These are phyloP conservation scores for Brassica carinata DNA, from an alignment of 345 rosid genomes.

Conservation along the genomic window DNA sequence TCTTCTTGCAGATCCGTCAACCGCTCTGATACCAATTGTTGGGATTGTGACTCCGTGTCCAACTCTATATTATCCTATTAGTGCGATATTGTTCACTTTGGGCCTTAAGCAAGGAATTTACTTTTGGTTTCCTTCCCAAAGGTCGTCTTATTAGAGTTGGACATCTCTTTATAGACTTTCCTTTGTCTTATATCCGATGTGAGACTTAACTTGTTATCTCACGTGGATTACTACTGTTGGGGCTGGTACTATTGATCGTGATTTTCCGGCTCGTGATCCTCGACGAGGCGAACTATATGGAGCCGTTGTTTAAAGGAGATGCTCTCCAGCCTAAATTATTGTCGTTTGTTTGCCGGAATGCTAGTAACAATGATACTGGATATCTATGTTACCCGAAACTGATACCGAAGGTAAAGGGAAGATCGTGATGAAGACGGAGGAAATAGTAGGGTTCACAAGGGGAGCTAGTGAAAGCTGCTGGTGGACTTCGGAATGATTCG, in stretches of 20 bases:
- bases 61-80: too few species aligned
- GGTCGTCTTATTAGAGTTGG: too few species aligned
- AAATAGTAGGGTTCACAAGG: constrained; percentile 57
- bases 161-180: too few species aligned
- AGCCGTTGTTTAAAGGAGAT: neutral
- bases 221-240: neutral
- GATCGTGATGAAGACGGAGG: constrained; percentile 64
- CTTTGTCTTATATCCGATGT: too few species aligned
- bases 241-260: neutral
- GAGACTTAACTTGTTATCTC: too few species aligned
- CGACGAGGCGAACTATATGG: neutral
- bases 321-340: neutral
- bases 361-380: constrained; percentile 53
- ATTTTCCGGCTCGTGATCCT: neutral
- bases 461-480: constrained; percentile 56
- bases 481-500: constrained; percentile 67
- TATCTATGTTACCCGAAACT: constrained; percentile 53
- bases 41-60: too few species aligned
- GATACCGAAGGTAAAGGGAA: constrained; percentile 60
- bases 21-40: too few species aligned
- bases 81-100: too few species aligned
- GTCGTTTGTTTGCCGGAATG: constrained; percentile 65
- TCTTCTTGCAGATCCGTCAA: too few species aligned
- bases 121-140: too few species aligned
- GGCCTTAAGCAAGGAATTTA: too few species aligned